Conservation (phyloP, 2,329 filamentous ascomycete species). For the Phoma herbarum region DNA sequence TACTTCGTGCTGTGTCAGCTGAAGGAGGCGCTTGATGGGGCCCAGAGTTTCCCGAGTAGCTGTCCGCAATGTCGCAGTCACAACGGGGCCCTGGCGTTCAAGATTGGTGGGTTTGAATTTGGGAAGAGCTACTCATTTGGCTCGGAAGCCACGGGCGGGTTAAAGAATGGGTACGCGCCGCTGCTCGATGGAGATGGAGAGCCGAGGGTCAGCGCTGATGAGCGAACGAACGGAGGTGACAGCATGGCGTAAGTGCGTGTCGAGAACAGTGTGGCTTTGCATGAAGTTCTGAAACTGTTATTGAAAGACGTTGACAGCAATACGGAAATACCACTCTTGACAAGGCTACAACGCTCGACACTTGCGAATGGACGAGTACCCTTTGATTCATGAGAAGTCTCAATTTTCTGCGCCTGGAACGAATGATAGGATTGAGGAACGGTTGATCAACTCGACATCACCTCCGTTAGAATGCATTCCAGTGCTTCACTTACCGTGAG, state of each 20-base stretch:
- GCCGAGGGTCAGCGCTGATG: constrained; percentile 20
- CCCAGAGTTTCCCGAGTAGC: constrained; percentile 25
- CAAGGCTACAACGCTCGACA: no score
- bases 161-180: constrained; percentile 32
- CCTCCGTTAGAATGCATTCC: no score
- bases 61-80: constrained; percentile 44
- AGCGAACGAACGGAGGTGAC: constrained; percentile 8
- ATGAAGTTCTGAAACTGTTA: not conserved
- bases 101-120: constrained; percentile 21
- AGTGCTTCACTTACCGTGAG: no score
- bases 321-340: not conserved
- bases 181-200: constrained; percentile 27
- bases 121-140: constrained; percentile 15
- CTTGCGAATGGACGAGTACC: no score
- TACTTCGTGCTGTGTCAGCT: constrained; percentile 36
- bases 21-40: constrained; percentile 25
- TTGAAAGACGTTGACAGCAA: not conserved
- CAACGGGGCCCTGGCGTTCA: constrained; percentile 25
- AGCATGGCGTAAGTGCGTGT: constrained; percentile 5
- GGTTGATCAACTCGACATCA: no score
- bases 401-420: no score
- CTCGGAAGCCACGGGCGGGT: not conserved
- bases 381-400: no score
- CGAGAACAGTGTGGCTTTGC: not conserved
- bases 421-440: no score